Evolutionary conservation across 225 moss, liverwort and hornwort genomes (phyloP).

Genomic region (Neckera pumila): DNA sequence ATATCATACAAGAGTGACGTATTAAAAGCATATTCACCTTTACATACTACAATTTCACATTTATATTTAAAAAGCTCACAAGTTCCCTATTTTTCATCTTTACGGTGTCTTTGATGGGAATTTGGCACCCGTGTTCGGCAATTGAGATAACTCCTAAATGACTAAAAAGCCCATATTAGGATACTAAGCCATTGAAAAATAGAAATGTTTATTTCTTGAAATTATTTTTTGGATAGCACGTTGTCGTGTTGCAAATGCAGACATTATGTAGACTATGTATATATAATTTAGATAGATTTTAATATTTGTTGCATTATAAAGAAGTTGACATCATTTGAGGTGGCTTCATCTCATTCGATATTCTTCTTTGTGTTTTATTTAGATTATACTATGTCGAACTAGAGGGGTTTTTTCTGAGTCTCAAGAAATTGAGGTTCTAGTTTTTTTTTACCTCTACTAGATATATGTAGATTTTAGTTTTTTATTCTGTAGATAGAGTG

Average conservation of each 20-base stretch:
- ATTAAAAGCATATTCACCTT: background rate
- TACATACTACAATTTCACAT: background rate
- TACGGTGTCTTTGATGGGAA: background rate
- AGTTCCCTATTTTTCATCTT: background rate
- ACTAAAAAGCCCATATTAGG: fast-evolving
- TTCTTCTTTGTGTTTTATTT: too few relatives aligned
- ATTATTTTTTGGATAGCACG: fast-evolving
- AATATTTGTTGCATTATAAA: too few relatives aligned
- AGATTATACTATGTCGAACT: too few relatives aligned
- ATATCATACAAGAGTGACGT: background rate
- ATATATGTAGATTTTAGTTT: too few relatives aligned
- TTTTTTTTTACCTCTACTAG: too few relatives aligned
- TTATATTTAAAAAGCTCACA: background rate
- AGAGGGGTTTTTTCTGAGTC: too few relatives aligned
- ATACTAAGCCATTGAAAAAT: background rate
- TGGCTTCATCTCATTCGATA: too few relatives aligned
- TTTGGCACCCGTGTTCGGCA: fast-evolving
- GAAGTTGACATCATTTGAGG: too few relatives aligned
- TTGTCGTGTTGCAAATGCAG: background rate
- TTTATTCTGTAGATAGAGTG: too few relatives aligned
- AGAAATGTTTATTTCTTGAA: fast-evolving
- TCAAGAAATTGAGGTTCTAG: too few relatives aligned
- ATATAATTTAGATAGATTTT: too few relatives aligned
- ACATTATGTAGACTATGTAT: too few relatives aligned
- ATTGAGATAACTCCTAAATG: background rate